Conservation (phyloP, 2,329 filamentous ascomycete species). For the Gaeumannomyces sp. region DNA sequence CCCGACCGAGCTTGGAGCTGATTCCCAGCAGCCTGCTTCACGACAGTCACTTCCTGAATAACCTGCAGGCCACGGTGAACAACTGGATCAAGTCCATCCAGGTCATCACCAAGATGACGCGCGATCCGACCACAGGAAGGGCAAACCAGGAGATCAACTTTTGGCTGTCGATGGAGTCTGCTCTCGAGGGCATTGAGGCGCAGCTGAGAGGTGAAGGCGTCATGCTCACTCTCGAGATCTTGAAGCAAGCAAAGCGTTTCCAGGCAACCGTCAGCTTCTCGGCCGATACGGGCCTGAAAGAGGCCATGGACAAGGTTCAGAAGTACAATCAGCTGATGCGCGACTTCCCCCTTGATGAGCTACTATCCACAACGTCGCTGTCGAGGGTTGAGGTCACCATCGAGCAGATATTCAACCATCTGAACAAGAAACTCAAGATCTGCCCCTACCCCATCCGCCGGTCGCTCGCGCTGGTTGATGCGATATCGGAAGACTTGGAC, state of each 20-base stretch:
- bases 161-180: slow-evolving; percentile 95
- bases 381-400: slow-evolving; percentile 85
- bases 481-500: slow-evolving; percentile 90
- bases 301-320: slow-evolving; percentile 91
- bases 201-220: slow-evolving; percentile 88
- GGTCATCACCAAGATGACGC: slow-evolving; percentile 87
- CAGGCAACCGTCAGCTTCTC: slow-evolving; percentile 96
- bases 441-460: slow-evolving; percentile 92
- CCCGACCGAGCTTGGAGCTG: slow-evolving; percentile 69
- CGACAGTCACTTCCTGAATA: slow-evolving; percentile 90
- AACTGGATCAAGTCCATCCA: slow-evolving; percentile 99
- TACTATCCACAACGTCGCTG: slow-evolving; percentile 85
- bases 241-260: slow-evolving; percentile 96
- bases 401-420: slow-evolving; percentile 80
- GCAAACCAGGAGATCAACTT: slow-evolving; percentile 98
- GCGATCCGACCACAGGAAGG: slow-evolving; percentile 68
- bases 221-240: slow-evolving; percentile 81
- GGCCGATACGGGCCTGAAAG: slow-evolving; percentile 91
- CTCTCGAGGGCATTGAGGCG: slow-evolving; percentile 82
- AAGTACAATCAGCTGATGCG: slow-evolving; percentile 99
- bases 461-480: slow-evolving; percentile 89
- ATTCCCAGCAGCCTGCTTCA: slow-evolving; percentile 71
- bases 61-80: slow-evolving; percentile 87
- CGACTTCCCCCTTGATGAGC: slow-evolving; percentile 91
- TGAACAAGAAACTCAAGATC: slow-evolving; percentile 97